These are phyloP conservation scores for Euphorbia tirucalli DNA, from an alignment of 345 rosid species.

Conservation along the genomic window DNA sequence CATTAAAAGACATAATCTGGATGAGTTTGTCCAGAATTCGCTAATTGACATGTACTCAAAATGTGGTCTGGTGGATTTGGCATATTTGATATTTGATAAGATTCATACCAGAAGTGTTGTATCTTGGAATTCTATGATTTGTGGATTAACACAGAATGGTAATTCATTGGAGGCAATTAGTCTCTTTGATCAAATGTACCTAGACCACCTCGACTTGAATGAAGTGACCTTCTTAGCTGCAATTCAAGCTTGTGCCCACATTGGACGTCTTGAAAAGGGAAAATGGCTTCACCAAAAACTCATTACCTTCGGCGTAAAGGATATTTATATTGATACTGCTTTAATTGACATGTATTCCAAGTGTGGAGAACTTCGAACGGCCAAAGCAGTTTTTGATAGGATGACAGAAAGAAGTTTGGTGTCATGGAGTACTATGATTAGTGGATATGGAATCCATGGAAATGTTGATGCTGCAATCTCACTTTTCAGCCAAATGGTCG, in stretches of 20 bases:
- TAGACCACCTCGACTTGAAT: conserved; percentile 38
- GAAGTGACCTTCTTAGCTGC: conserved; percentile 59
- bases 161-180: conserved; percentile 49
- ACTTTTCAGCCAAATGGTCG: conserved; percentile 58
- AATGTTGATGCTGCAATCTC: conserved; percentile 46
- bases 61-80: conserved; percentile 47
- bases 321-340: conserved; percentile 61
- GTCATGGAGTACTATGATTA: conserved; percentile 76
- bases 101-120: conserved; percentile 41
- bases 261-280: conserved; percentile 60
- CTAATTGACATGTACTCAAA: conserved; percentile 64
- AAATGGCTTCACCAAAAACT: conserved; percentile 77
- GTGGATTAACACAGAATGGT: conserved; percentile 60
- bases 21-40: conserved; percentile 58
- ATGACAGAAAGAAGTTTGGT: conserved; percentile 58
- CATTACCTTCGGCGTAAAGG: conserved; percentile 38
- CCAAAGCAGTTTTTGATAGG: conserved; percentile 42
- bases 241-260: conserved; percentile 62
- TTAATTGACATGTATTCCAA: conserved; percentile 69
- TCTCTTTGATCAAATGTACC: conserved; percentile 61
- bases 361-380: conserved; percentile 67
- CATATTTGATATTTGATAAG: conserved; percentile 38
- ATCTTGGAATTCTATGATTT: conserved; percentile 67
- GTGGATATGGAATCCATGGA: conserved; percentile 77
- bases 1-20: conserved; percentile 31